Evolutionary conservation across 2,329 filamentous ascomycete genomes (phyloP).

Genomic region (Cladorrhinum sp.): DNA sequence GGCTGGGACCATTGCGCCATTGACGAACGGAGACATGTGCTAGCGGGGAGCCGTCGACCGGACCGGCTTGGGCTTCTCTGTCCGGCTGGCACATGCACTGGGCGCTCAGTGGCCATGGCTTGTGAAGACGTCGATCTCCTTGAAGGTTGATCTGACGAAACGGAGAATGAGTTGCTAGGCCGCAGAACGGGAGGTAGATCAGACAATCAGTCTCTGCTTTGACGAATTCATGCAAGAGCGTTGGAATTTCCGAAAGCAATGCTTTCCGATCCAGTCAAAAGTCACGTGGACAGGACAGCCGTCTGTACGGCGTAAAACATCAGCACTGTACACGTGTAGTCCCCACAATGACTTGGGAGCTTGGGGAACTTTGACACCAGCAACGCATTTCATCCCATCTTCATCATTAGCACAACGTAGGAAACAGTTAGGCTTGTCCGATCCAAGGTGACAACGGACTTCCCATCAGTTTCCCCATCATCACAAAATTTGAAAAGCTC

Average conservation of each 20-base stretch:
- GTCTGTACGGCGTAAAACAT: not conserved
- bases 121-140: slow-evolving; percentile 13
- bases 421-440: not conserved
- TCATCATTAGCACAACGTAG: not conserved
- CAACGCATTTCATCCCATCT: not conserved
- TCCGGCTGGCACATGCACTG: not conserved
- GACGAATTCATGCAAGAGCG: not conserved
- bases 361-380: not conserved
- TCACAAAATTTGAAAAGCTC: not conserved
- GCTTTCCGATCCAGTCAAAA: not conserved
- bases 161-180: slow-evolving; percentile 8
- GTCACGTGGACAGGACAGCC: not conserved
- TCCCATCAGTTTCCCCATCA: not conserved
- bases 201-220: slow-evolving; percentile 14
- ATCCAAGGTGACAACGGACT: not conserved
- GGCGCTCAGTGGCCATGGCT: not conserved
- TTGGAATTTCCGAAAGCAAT: not conserved
- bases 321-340: too few species aligned
- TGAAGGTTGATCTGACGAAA: slow-evolving; percentile 12
- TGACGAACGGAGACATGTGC: slow-evolving; percentile 14
- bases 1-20: slow-evolving; percentile 11
- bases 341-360: not conserved
- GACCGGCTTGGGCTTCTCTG: not conserved
- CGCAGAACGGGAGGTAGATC: slow-evolving; percentile 24
- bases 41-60: slow-evolving; percentile 3